Percentiles rank a stretch among this genome's conserved stretches.
Evolutionary conservation across 2,329 filamentous ascomycete genomes (phyloP).

Genomic region (Neofusicoccum sp.): DNA sequence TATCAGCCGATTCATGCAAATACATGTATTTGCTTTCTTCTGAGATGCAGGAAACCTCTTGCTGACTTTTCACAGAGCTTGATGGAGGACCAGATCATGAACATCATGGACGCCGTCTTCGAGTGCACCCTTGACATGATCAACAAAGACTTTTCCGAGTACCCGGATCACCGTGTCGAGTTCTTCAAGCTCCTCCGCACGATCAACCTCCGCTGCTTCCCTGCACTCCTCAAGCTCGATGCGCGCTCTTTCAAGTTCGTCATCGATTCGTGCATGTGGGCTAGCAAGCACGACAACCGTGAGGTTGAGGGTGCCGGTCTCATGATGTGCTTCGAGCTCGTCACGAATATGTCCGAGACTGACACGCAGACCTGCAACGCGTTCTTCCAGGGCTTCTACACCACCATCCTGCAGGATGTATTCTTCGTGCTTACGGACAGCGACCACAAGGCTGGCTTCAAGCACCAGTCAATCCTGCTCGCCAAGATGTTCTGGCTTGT

Average conservation of each 20-base stretch:
- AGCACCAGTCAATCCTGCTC: slow-evolving; percentile 90
- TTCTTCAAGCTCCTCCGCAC: slow-evolving; percentile 96
- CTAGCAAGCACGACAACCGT: slow-evolving; percentile 99
- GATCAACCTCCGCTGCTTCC: slow-evolving; percentile 97
- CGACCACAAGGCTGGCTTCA: slow-evolving; percentile 98
- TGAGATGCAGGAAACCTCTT: not conserved
- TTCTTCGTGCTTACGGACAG: slow-evolving; percentile 98
- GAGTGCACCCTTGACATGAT: slow-evolving; percentile 99
- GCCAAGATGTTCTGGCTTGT: slow-evolving; percentile 96
- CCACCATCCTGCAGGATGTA: slow-evolving; percentile 92
- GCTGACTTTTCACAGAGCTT: slow-evolving; percentile 58
- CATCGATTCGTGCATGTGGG: slow-evolving; percentile 99
- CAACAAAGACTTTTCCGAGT: slow-evolving; percentile 99
- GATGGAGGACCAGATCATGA: slow-evolving; percentile 97
- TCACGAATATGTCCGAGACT: slow-evolving; percentile 94
- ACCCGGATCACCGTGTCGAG: slow-evolving; percentile 97
- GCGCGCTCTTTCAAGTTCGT: slow-evolving; percentile 98
- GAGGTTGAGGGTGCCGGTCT: slow-evolving; percentile 95
- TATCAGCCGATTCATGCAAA: slow-evolving; percentile 51
- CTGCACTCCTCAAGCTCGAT: slow-evolving; percentile 87
- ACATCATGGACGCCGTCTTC: slow-evolving; percentile 98
- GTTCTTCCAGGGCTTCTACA: slow-evolving; percentile 98
- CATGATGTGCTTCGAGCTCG: slow-evolving; percentile 96
- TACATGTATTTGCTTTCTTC: slow-evolving; percentile 16
- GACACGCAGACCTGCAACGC: slow-evolving; percentile 82